Evolutionary conservation across 2,329 filamentous ascomycete genomes (phyloP).

Genomic region (Pseudomassariella vexata): DNA sequence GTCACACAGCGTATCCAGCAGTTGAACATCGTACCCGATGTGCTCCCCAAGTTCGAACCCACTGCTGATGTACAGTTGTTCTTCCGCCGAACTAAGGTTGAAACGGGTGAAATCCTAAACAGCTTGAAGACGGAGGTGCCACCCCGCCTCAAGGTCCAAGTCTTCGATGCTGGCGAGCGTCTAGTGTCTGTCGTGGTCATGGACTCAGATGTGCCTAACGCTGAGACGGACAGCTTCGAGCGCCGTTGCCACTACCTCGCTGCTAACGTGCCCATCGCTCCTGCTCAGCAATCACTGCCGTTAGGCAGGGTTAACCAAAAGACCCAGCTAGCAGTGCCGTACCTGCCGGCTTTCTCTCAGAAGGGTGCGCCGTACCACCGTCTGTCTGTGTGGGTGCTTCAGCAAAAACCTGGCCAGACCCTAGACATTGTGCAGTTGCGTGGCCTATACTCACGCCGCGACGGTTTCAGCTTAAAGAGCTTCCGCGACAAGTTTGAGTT

Average conservation of each 20-base stretch:
- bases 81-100: constrained; percentile 65
- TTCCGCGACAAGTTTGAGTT: constrained; percentile 67
- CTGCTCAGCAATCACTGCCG: constrained; percentile 54
- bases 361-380: constrained; percentile 92
- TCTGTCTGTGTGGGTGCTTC: constrained; percentile 73
- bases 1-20: constrained; percentile 81
- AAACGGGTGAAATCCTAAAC: constrained; percentile 74
- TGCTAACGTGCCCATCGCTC: constrained; percentile 50
- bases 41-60: constrained; percentile 75
- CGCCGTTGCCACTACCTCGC: constrained; percentile 86
- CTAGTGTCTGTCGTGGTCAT: constrained; percentile 80
- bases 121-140: constrained; percentile 66
- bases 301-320: constrained; percentile 55
- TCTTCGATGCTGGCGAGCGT: constrained; percentile 76
- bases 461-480: constrained; percentile 69
- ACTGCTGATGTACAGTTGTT: constrained; percentile 74
- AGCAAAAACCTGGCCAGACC: constrained; percentile 61
- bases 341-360: constrained; percentile 80
- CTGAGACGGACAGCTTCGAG: constrained; percentile 68
- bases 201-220: constrained; percentile 83
- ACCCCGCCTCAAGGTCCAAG: constrained; percentile 74
- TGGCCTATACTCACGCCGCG: constrained; percentile 45
- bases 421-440: constrained; percentile 55
- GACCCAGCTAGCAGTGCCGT: constrained; percentile 67
- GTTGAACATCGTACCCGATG: constrained; percentile 81